phyloP scores from a whole-genome alignment of 2,329 filamentous ascomycete species.

The Thielaviopsis ethacetica region DNA sequence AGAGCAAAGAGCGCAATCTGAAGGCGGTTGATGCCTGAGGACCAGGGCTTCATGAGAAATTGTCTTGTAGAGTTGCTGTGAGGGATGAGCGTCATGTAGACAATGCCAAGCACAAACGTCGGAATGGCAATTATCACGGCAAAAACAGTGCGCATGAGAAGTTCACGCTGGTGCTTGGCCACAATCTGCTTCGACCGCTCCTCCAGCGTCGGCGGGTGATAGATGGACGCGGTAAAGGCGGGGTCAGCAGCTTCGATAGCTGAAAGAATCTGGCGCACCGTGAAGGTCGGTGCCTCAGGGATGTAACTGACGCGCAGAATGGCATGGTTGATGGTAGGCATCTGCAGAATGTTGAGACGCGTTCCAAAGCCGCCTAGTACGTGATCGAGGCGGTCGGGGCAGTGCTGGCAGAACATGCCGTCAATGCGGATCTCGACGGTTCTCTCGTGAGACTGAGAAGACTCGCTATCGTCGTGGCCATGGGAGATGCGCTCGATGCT shows the following conservation, averaged over 20 bases:
- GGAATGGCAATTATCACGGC: constrained; percentile 58
- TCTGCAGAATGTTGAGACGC: constrained; percentile 34
- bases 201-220: constrained; percentile 69
- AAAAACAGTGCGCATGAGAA: constrained; percentile 54
- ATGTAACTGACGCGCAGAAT: constrained; percentile 55
- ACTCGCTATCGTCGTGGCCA: constrained; percentile 20
- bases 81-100: constrained; percentile 74
- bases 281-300: constrained; percentile 52
- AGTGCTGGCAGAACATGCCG: constrained; percentile 62
- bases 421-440: constrained; percentile 49
- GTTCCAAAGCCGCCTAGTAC: constrained; percentile 36
- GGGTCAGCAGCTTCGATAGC: constrained; percentile 50
- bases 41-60: constrained; percentile 56
- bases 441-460: constrained; percentile 24
- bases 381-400: constrained; percentile 40
- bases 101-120: constrained; percentile 72
- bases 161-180: constrained; percentile 47
- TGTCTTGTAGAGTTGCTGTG: constrained; percentile 37
- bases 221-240: constrained; percentile 50
- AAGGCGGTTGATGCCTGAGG: constrained; percentile 54
- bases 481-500: constrained; percentile 27
- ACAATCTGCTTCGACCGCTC: constrained; percentile 63
- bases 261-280: constrained; percentile 56
- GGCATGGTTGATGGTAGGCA: constrained; percentile 43
- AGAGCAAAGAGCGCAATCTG: constrained; percentile 70